phyloP scores from a whole-genome alignment of 139 green algal species.

The Coccomyxa sp. region DNA sequence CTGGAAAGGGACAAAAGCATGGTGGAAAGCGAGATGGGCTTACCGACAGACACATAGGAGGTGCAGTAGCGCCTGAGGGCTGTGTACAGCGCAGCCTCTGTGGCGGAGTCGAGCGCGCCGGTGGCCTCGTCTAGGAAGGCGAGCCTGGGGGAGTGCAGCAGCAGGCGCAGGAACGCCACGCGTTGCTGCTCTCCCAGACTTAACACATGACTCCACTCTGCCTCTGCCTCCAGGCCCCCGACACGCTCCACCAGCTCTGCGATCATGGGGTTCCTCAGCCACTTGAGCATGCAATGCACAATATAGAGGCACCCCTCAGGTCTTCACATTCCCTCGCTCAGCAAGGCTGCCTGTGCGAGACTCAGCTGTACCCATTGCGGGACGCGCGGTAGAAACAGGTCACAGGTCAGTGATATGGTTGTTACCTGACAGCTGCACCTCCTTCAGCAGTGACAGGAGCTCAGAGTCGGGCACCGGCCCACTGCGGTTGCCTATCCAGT shows the following conservation, averaged over 20 bases:
- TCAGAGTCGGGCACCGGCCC: slow-evolving; percentile 31
- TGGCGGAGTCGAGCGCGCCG: slow-evolving; percentile 55
- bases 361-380: too few species aligned
- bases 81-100: slow-evolving; percentile 54
- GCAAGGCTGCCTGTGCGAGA: too few species aligned
- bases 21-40: background rate
- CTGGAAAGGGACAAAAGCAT: too few species aligned
- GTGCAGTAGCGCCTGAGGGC: slow-evolving; percentile 31
- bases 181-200: slow-evolving; percentile 82
- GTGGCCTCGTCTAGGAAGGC: slow-evolving; percentile 78
- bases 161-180: slow-evolving; percentile 74
- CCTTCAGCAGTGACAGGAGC: slow-evolving; percentile 43
- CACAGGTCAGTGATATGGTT: too few species aligned
- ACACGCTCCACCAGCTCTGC: slow-evolving; percentile 27
- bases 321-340: too few species aligned
- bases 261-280: too few species aligned
- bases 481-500: background rate
- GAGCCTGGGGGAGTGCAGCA: slow-evolving; percentile 55
- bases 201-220: slow-evolving; percentile 62
- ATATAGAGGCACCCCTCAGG: too few species aligned
- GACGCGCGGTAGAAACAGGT: too few species aligned
- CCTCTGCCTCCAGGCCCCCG: slow-evolving; percentile 60
- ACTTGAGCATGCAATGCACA: background rate
- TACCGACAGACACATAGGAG: slow-evolving; percentile 65
- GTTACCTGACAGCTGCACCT: slow-evolving; percentile 35